Percentiles rank a stretch among this genome's conserved stretches.
phyloP scores from a whole-genome alignment of 2,329 filamentous ascomycete genomes.

The Fusarium clavum region DNA sequence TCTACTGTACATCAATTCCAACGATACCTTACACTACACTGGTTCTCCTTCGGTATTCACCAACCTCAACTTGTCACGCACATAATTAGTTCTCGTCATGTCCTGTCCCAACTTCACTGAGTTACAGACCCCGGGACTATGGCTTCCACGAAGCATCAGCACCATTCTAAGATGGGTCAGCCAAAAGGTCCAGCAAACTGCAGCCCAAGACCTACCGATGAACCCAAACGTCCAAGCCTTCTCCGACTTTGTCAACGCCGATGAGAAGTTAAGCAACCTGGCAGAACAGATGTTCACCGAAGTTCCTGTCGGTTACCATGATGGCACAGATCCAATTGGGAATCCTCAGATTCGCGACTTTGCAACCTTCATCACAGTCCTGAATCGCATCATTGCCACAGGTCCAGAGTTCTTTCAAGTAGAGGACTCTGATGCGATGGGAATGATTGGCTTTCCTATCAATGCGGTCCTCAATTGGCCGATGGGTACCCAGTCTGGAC shows the following conservation, averaged over 20 bases:
- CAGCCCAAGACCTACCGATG: fast-evolving
- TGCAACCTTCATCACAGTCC: background rate
- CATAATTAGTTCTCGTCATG: background rate
- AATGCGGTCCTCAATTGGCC: background rate
- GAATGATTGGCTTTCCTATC: background rate
- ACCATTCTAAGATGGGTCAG: fast-evolving
- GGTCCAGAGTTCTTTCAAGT: fast-evolving
- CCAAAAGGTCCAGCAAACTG: background rate
- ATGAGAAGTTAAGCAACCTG: background rate
- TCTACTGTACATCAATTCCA: fast-evolving
- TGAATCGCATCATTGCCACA: fast-evolving
- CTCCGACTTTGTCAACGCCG: background rate
- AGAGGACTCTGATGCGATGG: fast-evolving
- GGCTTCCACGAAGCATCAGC: background rate
- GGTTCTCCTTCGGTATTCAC: fast-evolving
- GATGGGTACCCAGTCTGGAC: background rate
- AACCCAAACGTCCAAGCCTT: background rate
- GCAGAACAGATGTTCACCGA: background rate
- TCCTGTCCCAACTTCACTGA: background rate
- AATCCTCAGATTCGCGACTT: background rate
- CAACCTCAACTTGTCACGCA: background rate
- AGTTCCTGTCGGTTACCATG: background rate
- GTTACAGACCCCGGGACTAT: background rate
- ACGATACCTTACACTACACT: background rate
- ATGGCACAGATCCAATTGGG: background rate